These are phyloP conservation scores for Trametes pubescens DNA, from an alignment of 1,284 basidiomycete species.

Conservation along the genomic window DNA sequence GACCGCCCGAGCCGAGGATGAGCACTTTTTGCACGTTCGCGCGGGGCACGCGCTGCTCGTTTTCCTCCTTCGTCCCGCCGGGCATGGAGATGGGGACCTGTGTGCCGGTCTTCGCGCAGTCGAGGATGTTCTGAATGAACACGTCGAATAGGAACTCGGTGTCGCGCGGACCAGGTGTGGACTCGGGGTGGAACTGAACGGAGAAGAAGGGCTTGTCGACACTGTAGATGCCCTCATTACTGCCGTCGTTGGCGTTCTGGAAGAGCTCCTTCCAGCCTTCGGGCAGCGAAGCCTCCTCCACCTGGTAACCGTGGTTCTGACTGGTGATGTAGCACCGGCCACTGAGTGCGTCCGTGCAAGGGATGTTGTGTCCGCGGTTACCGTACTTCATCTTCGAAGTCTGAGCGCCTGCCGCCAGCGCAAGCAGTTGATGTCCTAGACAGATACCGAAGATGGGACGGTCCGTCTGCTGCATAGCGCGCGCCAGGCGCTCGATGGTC, in stretches of 20 bases:
- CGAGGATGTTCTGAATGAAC: slow-evolving; percentile 89
- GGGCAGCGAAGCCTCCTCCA: slow-evolving; percentile 85
- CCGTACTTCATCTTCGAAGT: slow-evolving; percentile 99
- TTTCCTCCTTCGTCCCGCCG: slow-evolving; percentile 87
- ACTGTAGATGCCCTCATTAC: slow-evolving; percentile 98
- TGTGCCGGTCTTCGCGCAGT: slow-evolving; percentile 75
- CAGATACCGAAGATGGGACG: slow-evolving; percentile 98
- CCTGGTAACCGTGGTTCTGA: slow-evolving; percentile 99
- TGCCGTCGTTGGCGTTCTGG: slow-evolving; percentile 96
- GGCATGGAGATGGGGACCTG: slow-evolving; percentile 86
- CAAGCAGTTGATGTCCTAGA: slow-evolving; percentile 97
- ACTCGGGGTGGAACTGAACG: slow-evolving; percentile 99
- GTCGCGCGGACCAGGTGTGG: slow-evolving; percentile 97
- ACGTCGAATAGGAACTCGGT: slow-evolving; percentile 99
- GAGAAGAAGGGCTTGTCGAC: slow-evolving; percentile 95
- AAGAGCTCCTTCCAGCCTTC: slow-evolving; percentile 94
- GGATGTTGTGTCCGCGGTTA: slow-evolving; percentile 98
- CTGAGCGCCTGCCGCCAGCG: slow-evolving; percentile 91
- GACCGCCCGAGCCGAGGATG: slow-evolving; percentile 96
- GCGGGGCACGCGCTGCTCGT: slow-evolving; percentile 80
- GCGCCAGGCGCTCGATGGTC: slow-evolving; percentile 79
- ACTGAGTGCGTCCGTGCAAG: slow-evolving; percentile 93
- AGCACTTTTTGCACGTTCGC: slow-evolving; percentile 92
- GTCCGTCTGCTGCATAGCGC: slow-evolving; percentile 77
- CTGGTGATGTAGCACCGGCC: slow-evolving; percentile 99